Base-by-base conservation (phyloP, 106 monocot species). In the Dioscorea zingiberensis region DNA sequence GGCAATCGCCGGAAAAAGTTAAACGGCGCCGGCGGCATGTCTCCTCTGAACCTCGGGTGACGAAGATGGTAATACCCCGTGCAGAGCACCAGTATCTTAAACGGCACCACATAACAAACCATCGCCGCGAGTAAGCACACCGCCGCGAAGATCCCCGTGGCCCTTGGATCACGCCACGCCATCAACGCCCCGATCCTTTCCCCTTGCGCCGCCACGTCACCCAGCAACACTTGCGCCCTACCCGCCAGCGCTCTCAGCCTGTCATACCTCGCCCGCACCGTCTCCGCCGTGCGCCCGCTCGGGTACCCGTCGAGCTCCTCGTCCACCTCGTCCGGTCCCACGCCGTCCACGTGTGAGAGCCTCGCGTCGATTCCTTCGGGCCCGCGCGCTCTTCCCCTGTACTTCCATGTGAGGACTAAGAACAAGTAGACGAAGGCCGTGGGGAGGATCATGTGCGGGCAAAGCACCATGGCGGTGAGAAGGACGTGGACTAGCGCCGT, bases 1-100 rank as follows among this genome's bases (percentile, higher is more conserved):
- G 94, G 94, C 70, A 90, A 62, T 13, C 94, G 78, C 18, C 90
- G 81, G 77, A 90, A 90, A 73, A 90, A 94, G 71, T 82, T 90
- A 62, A 90, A 65, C 2, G 77, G 27, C 15, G 67, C 60, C 46
- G 94, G 62, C 45, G 94, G 94, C 84, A 94, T 84, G 47, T 94
- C 89, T 19, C 71, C 82, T 12, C 90, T 73, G 72, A 94, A 94
- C 81, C 82, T 79, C 6, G 94, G 94, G 47, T 94, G 90, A 6
- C 94, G 73, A 47, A 94, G 74, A 67, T 87, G 78, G 47, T 87
- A 94, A 47, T 82, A 82, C 48, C 87, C 90, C 5, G 27, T 48
- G 2, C 22, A 26, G 44, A 90, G 26, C 27, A 60, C 59, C 68
- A 94, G 26, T 54, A 78, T 58, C 68, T 58, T 63, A 59, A 94